Conservation (phyloP, 108 stramenopile species). For the Fragilariopsis cylindrus region DNA sequence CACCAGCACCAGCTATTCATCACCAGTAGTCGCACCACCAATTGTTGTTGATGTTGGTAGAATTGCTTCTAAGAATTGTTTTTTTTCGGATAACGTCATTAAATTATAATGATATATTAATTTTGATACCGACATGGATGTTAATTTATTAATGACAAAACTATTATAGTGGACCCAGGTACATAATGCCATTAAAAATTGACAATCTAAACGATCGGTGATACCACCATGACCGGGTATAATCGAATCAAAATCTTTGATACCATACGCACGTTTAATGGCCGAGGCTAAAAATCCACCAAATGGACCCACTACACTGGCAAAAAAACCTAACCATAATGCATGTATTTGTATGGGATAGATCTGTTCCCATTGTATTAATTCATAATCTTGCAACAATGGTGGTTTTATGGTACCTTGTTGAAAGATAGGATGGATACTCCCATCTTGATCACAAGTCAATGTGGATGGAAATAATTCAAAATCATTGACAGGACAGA, state of each 20-base stretch:
- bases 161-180: slow-evolving; percentile 97
- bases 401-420: slow-evolving; percentile 27
- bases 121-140: slow-evolving; percentile 82
- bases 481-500: slow-evolving; percentile 85
- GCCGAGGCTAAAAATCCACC: slow-evolving; percentile 97
- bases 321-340: slow-evolving; percentile 85
- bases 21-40: background rate
- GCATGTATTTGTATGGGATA: slow-evolving; percentile 90
- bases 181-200: slow-evolving; percentile 94
- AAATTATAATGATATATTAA: slow-evolving; percentile 81
- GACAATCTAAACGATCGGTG: slow-evolving; percentile 99
- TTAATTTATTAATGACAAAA: slow-evolving; percentile 71
- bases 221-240: slow-evolving; percentile 99
- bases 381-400: too few relatives aligned
- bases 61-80: slow-evolving; percentile 42
- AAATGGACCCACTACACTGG: slow-evolving; percentile 94
- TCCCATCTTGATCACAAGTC: slow-evolving; percentile 57
- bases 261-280: slow-evolving; percentile 95
- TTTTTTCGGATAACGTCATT: slow-evolving; percentile 41
- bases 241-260: slow-evolving; percentile 96
- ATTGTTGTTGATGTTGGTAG: background rate
- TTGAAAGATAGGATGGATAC: slow-evolving; percentile 68
- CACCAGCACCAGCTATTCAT: too few relatives aligned
- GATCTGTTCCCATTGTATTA: slow-evolving; percentile 2
- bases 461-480: slow-evolving; percentile 62